These are phyloP conservation scores for Sungouiozyma ichnusensis DNA, from an alignment of 805 yeast genomes.

Conservation along the genomic window DNA sequence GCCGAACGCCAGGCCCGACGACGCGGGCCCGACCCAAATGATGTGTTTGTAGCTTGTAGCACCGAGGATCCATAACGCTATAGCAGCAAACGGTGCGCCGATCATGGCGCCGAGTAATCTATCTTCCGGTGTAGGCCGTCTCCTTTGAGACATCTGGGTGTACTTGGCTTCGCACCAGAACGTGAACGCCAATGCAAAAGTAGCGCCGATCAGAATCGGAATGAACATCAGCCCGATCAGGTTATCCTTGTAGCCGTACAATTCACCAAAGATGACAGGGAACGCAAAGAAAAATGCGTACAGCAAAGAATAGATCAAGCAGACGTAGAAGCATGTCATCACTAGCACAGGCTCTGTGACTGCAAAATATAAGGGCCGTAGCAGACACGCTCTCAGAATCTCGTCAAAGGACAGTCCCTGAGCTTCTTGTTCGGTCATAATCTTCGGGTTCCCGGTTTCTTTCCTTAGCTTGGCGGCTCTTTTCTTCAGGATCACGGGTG, in stretches of 20 bases:
- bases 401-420: slow-evolving; percentile 60
- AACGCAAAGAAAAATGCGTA: slow-evolving; percentile 94
- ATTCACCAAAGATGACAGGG: slow-evolving; percentile 74
- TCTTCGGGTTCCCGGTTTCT: slow-evolving; percentile 71
- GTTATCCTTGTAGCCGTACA: slow-evolving; percentile 71
- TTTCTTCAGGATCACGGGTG: slow-evolving; percentile 64
- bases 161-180: slow-evolving; percentile 61
- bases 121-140: slow-evolving; percentile 70
- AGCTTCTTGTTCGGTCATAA: slow-evolving; percentile 91
- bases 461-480: slow-evolving; percentile 60
- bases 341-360: slow-evolving; percentile 78
- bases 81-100: slow-evolving; percentile 75
- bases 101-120: slow-evolving; percentile 72
- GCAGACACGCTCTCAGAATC: slow-evolving; percentile 58
- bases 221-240: slow-evolving; percentile 78
- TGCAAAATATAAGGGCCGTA: slow-evolving; percentile 71
- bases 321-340: slow-evolving; percentile 75
- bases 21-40: slow-evolving; percentile 72
- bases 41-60: slow-evolving; percentile 63
- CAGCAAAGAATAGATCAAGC: slow-evolving; percentile 78
- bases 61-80: slow-evolving; percentile 69
- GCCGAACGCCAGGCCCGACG: slow-evolving; percentile 73
- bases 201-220: slow-evolving; percentile 84
- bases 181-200: slow-evolving; percentile 61
- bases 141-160: slow-evolving; percentile 36